Evolutionary conservation across 192 early-diverging fungal genomes (phyloP).

Genomic region (Backusella australiensis): DNA sequence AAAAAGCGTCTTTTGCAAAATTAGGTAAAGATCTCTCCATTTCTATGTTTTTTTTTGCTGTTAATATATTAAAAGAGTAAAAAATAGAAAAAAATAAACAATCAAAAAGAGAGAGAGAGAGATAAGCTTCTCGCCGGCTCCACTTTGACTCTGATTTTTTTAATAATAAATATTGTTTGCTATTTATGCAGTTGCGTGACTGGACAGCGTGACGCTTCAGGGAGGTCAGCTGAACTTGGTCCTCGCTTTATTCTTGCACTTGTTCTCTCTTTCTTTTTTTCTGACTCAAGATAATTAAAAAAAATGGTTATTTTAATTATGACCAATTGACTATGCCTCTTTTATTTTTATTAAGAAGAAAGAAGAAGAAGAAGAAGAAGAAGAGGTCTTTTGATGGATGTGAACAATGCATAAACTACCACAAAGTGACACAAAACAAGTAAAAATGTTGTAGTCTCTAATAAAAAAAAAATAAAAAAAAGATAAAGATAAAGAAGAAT

Average conservation of each 20-base stretch:
- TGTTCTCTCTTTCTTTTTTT: not conserved
- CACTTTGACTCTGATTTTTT: not conserved
- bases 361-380: too few relatives aligned
- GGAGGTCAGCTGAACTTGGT: not conserved
- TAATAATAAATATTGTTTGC: not conserved
- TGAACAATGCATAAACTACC: too few relatives aligned
- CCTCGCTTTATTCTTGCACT: not conserved
- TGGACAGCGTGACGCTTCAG: not conserved
- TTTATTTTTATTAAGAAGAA: too few relatives aligned
- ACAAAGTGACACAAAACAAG: too few relatives aligned
- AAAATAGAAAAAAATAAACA: not conserved
- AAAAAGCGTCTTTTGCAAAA: slow-evolving; percentile 13
- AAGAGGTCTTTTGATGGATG: too few relatives aligned
- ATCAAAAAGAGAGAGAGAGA: not conserved
- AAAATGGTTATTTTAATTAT: not conserved
- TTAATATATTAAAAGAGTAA: not conserved
- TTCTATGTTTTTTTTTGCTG: not conserved
- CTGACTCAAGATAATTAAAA: not conserved
- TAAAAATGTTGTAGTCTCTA: too few relatives aligned
- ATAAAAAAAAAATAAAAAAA: too few relatives aligned
- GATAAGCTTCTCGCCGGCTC: not conserved
- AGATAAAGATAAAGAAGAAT: too few relatives aligned
- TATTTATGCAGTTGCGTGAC: slow-evolving; percentile 4
- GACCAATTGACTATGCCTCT: not conserved
- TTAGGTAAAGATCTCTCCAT: slow-evolving; percentile 31